Evolutionary conservation across 257 asterid species (phyloP).

Genomic region (Ehretia macrophylla): DNA sequence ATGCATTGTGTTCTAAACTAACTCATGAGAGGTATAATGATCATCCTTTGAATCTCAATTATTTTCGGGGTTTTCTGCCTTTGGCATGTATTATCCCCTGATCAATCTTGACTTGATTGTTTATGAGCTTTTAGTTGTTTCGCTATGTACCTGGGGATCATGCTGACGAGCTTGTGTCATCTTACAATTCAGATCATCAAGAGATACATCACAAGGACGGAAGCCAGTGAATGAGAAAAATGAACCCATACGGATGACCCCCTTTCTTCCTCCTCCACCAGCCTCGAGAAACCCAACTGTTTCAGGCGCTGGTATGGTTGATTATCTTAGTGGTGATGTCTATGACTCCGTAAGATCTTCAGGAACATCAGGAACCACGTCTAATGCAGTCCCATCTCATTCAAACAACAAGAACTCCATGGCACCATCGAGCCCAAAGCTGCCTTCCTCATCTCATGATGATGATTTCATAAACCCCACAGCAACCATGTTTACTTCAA

Average conservation of each 20-base stretch:
- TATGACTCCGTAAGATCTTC: slow-evolving; percentile 52
- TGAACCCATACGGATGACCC: slow-evolving; percentile 37
- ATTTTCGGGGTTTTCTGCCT: background rate
- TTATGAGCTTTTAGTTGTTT: background rate
- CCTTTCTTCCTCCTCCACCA: slow-evolving; percentile 82
- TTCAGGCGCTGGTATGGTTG: slow-evolving; percentile 48
- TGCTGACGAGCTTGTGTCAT: background rate
- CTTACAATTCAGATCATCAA: slow-evolving; percentile 47
- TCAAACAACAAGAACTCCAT: slow-evolving; percentile 34
- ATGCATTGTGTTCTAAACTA: background rate
- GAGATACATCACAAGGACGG: slow-evolving; percentile 67
- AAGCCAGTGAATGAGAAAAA: slow-evolving; percentile 38
- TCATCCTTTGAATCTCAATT: too few relatives aligned
- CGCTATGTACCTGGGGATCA: background rate
- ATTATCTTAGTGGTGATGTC: slow-evolving; percentile 83
- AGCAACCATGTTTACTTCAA: slow-evolving; percentile 57
- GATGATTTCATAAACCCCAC: slow-evolving; percentile 80
- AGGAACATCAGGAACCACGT: slow-evolving; percentile 37
- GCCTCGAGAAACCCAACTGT: slow-evolving; percentile 46
- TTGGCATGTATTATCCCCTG: too few relatives aligned
- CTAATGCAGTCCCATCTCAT: slow-evolving; percentile 35
- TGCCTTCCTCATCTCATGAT: slow-evolving; percentile 35
- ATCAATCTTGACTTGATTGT: background rate
- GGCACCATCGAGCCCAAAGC: slow-evolving; percentile 31
- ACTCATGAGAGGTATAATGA: too few relatives aligned